Evolutionary conservation across 2,329 filamentous ascomycete species (phyloP), one percentile per base, ranked within the genome.

Genomic region (Torrubiellomyces zombiae): DNA sequence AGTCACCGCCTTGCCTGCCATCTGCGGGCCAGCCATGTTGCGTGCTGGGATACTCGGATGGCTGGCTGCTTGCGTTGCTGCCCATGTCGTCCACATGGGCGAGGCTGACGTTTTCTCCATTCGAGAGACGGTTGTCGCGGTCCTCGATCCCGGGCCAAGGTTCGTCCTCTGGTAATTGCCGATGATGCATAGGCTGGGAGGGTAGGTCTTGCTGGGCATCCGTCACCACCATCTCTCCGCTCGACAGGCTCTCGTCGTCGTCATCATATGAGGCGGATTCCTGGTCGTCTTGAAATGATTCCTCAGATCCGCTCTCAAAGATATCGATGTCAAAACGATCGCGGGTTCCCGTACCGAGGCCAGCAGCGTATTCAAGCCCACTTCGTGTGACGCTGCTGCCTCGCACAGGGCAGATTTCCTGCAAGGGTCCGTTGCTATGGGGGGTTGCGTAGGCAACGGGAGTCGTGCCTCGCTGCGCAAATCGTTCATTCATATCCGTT

Each of bases 401-500:
- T 9, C 47, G 38, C 3, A 39, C 21, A 5, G 33, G 33, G 10
- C 52, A 50, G 11, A 49, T 33, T 27, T 63, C 59, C 9, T 55
- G 45, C 7, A 50, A 44, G 1, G 67, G 58, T 4, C 58, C 65
- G 32, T 71, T 74, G 39, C 75, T 82, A 41, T 75, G 61, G 0
- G 78, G 78, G 1, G 78, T 85, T 3, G 75, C 75, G 39, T 83
- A 83, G n/a, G 70, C 72, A 34, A 71, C 71, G 0, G 74, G 75
- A 1, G 63, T 69, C 9, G 55, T 56, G 9, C 46, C 47, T 3
- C 33, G 29, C 10, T 16, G 13, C 10, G 21, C 16, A 37, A 44
- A 36, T 26, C 45, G 45, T 21, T 55, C 49, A 5, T 42, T 42
- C 4, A 47, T 28, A 4, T 40, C 41, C 16, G 49, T 39, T 4